phyloP scores from a whole-genome alignment of 2,329 filamentous ascomycete genomes.

The Alternaria incomplexa region DNA sequence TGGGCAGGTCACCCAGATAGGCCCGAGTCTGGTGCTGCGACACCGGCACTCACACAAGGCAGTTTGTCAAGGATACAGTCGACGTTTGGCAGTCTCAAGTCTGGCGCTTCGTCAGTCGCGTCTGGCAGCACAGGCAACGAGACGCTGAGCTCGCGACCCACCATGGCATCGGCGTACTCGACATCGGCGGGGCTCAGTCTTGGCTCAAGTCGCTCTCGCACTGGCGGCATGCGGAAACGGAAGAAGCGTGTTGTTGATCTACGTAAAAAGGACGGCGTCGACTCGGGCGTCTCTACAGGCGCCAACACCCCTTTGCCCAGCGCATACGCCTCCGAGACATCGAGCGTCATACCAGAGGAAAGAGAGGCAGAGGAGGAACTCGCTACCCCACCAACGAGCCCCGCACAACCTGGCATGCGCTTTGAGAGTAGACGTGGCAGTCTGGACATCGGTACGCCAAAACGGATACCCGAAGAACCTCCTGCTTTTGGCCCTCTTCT shows the following conservation, averaged over 20 bases:
- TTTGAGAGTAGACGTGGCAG: conserved; percentile 33
- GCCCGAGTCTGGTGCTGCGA: conserved; percentile 59
- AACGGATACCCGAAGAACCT: conserved; percentile 23
- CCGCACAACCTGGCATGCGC: conserved; percentile 26
- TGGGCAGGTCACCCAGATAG: conserved; percentile 83
- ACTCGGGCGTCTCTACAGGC: conserved; percentile 59
- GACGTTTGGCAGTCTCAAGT: conserved; percentile 56
- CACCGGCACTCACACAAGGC: conserved; percentile 51
- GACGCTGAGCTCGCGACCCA: conserved; percentile 67
- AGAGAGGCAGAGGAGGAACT: conserved; percentile 40
- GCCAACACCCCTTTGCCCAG: conserved; percentile 59
- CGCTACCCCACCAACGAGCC: conserved; percentile 41
- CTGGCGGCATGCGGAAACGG: conserved; percentile 73
- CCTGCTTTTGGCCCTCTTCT: conserved; percentile 28
- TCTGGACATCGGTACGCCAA: conserved; percentile 34
- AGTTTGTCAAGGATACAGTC: conserved; percentile 57
- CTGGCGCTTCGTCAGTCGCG: conserved; percentile 40
- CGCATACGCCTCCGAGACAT: conserved; percentile 64
- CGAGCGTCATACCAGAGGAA: conserved; percentile 46
- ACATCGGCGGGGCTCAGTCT: conserved; percentile 67
- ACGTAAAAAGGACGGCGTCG: conserved; percentile 62
- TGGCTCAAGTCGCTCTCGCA: conserved; percentile 65
- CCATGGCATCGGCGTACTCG: conserved; percentile 65
- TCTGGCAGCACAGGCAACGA: conserved; percentile 56
- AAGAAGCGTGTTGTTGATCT: conserved; percentile 85